Conservation (phyloP, 2,329 filamentous ascomycete species). For the Plenodomus lindquistii region DNA sequence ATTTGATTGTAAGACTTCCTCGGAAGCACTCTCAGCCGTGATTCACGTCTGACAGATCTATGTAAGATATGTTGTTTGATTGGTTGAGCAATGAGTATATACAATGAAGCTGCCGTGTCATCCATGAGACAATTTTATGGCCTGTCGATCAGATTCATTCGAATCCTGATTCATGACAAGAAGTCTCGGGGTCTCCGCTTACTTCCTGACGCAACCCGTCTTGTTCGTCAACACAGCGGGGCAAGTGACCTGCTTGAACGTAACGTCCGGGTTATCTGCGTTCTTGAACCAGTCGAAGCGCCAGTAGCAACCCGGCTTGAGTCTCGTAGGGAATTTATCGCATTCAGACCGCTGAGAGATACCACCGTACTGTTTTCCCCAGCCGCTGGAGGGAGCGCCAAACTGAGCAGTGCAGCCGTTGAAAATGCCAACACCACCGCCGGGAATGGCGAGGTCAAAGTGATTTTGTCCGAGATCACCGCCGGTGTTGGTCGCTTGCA, state of each 20-base stretch:
- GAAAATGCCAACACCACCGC: constrained; percentile 42
- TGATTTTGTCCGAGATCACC: constrained; percentile 42
- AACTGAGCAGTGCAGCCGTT: constrained; percentile 41
- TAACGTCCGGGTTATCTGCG: constrained; percentile 39
- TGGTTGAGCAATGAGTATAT: too few relatives aligned
- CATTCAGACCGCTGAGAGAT: constrained; percentile 37
- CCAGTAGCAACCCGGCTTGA: constrained; percentile 44
- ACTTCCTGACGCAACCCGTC: constrained; percentile 31
- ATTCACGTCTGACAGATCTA: too few relatives aligned
- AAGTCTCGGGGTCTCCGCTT: too few relatives aligned
- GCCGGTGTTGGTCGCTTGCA: constrained; percentile 67
- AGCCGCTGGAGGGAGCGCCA: constrained; percentile 38
- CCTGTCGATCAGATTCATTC: too few relatives aligned
- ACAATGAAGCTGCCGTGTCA: too few relatives aligned
- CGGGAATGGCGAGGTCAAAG: constrained; percentile 45
- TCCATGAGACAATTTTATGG: too few relatives aligned
- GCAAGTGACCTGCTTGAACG: constrained; percentile 40
- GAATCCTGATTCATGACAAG: too few relatives aligned
- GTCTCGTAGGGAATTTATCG: constrained; percentile 39
- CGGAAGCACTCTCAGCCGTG: too few relatives aligned
- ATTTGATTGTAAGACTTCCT: too few relatives aligned
- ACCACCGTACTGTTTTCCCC: constrained; percentile 42
- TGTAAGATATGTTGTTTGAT: too few relatives aligned
- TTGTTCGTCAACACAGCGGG: constrained; percentile 37
- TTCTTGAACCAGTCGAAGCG: constrained; percentile 43